Evolutionary conservation across 139 green algal genomes (phyloP).

Genomic region (Eudorina sp.): DNA sequence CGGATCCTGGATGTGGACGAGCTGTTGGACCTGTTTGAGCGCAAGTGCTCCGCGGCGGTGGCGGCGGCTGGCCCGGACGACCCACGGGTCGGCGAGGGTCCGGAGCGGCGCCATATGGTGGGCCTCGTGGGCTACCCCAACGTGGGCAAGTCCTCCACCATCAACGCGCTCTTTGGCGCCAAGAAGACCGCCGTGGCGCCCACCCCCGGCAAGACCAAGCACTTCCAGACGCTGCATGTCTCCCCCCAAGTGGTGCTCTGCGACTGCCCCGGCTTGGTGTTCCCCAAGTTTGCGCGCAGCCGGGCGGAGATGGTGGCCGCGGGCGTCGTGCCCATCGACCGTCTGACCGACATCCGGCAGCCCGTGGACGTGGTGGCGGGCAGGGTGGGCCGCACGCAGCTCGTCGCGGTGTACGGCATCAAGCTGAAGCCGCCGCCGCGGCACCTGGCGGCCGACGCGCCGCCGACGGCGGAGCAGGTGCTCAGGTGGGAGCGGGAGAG

Average conservation of each 20-base stretch:
- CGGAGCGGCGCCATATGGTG: slow-evolving; percentile 75
- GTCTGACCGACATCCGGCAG: slow-evolving; percentile 90
- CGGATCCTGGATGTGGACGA: slow-evolving; percentile 67
- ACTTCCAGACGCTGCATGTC: slow-evolving; percentile 98
- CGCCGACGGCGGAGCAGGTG: slow-evolving; percentile 55
- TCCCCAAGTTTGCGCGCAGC: slow-evolving; percentile 90
- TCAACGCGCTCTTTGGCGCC: slow-evolving; percentile 96
- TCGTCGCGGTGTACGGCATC: slow-evolving; percentile 83
- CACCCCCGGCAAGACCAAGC: slow-evolving; percentile 99
- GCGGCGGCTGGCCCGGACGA: slow-evolving; percentile 36
- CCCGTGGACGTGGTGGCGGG: slow-evolving; percentile 84
- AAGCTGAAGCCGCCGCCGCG: slow-evolving; percentile 63
- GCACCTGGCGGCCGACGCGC: slow-evolving; percentile 31
- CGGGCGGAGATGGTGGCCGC: slow-evolving; percentile 96
- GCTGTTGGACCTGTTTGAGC: slow-evolving; percentile 67
- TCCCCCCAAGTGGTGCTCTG: slow-evolving; percentile 53
- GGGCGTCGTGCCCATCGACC: slow-evolving; percentile 97
- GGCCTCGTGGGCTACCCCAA: slow-evolving; percentile 98
- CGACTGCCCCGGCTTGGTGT: slow-evolving; percentile 86
- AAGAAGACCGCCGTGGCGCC: slow-evolving; percentile 97
- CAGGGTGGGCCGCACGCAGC: slow-evolving; percentile 61
- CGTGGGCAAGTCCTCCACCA: slow-evolving; percentile 93
- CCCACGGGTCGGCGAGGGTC: slow-evolving; percentile 20
- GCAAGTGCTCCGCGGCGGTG: slow-evolving; percentile 3
- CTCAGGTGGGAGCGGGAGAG: slow-evolving; percentile 51